These are phyloP conservation scores for Venturia aucupariae DNA, from an alignment of 2,329 filamentous ascomycete species.

Conservation along the genomic window DNA sequence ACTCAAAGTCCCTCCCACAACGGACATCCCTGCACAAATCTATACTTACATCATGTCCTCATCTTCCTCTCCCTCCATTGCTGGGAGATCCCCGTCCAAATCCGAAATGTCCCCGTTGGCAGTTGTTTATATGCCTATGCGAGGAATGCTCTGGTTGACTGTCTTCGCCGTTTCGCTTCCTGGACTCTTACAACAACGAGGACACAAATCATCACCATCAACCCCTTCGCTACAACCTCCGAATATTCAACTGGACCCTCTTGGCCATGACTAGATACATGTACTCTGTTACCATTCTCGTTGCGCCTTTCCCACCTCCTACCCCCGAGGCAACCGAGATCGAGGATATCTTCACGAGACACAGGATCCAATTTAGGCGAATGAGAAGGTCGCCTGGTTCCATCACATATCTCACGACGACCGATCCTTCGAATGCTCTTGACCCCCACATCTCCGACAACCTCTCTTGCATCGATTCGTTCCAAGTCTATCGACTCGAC, in stretches of 20 bases:
- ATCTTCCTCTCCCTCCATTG: too few relatives aligned
- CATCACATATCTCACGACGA: background rate
- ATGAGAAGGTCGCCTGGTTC: background rate
- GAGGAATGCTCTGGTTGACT: background rate
- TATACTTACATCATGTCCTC: too few relatives aligned
- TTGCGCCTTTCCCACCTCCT: background rate
- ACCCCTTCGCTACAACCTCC: background rate
- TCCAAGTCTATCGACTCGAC: background rate
- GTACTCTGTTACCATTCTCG: background rate
- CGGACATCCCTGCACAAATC: too few relatives aligned
- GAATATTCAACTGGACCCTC: background rate
- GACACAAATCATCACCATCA: background rate
- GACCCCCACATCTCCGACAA: background rate
- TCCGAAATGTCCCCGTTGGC: background rate
- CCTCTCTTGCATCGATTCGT: background rate
- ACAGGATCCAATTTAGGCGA: background rate
- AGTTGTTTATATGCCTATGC: background rate
- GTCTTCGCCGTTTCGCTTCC: background rate
- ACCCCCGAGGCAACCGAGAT: background rate
- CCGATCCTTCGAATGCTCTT: background rate
- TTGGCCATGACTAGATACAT: background rate
- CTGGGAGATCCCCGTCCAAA: background rate
- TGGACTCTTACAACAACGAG: background rate
- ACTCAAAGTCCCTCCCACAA: too few relatives aligned
- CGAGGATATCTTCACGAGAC: background rate